phyloP scores from a whole-genome alignment of 768 basidiomycete species.

The Flagelloscypha sp. region DNA sequence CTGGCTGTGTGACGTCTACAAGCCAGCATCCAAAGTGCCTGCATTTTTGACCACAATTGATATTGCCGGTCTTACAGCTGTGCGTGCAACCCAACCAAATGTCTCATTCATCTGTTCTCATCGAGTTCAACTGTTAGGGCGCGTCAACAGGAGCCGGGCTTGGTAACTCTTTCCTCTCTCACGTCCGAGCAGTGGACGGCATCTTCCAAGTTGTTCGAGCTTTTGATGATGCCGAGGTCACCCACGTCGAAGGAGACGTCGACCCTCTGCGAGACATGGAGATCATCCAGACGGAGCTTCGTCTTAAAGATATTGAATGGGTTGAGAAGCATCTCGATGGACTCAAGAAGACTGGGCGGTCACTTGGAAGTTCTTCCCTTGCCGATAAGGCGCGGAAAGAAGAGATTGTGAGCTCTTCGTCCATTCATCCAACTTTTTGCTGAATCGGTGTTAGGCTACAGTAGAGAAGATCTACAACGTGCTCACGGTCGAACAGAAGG shows the following conservation, averaged over 20 bases:
- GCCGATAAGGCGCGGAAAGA: conserved; percentile 96
- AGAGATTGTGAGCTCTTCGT: conserved; percentile 61
- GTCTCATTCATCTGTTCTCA: not conserved
- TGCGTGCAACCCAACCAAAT: conserved; percentile 25
- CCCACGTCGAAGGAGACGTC: conserved; percentile 97
- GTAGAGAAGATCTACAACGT: conserved; percentile 80
- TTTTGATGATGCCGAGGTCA: conserved; percentile 99
- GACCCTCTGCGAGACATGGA: conserved; percentile 95
- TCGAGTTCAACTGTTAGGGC: conserved; percentile 39
- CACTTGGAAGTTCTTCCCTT: conserved; percentile 66
- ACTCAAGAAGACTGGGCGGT: conserved; percentile 65
- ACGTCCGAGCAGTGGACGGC: conserved; percentile 96
- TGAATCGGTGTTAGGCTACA: conserved; percentile 45
- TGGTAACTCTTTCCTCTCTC: conserved; percentile 94
- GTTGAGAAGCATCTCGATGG: conserved; percentile 82
- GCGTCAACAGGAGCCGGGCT: conserved; percentile 97
- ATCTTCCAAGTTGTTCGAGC: conserved; percentile 98
- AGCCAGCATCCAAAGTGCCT: conserved; percentile 80
- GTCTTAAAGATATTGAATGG: conserved; percentile 98
- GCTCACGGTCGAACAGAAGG: conserved; percentile 74
- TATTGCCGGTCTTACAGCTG: conserved; percentile 94
- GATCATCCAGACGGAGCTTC: conserved; percentile 89
- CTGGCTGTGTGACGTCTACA: conserved; percentile 88
- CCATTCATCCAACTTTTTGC: conserved; percentile 1
- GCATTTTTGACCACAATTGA: conserved; percentile 97